A percentile compares a stretch with the other conserved stretches of the same genome.
These are phyloP conservation scores for Globisporangium nunn DNA, from an alignment of 352 stramenopile species.

Conservation along the genomic window DNA sequence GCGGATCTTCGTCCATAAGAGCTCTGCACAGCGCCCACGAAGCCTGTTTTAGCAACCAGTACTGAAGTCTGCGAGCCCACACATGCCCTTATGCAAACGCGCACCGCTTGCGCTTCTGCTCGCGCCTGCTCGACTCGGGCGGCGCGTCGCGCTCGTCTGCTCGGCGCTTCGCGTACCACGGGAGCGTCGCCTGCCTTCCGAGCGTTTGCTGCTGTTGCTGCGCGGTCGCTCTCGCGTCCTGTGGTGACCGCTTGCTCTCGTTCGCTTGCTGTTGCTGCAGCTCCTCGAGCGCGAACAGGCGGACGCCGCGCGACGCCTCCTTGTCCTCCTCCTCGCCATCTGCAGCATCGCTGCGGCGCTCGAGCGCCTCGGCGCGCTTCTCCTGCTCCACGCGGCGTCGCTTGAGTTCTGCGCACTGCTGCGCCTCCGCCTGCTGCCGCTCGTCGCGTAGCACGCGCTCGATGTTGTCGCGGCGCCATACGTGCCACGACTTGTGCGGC, in stretches of 20 bases:
- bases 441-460: slow-evolving; percentile 71
- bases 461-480: slow-evolving; percentile 81
- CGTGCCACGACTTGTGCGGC: slow-evolving; percentile 80
- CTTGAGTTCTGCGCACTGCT: slow-evolving; percentile 21
- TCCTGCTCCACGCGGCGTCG: slow-evolving; percentile 29
- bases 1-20: slow-evolving; percentile 24
- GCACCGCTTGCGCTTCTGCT: slow-evolving; percentile 37
- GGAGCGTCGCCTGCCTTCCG: slow-evolving; percentile 18
- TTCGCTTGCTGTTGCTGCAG: slow-evolving; percentile 15
- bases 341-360: neutral
- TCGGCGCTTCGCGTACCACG: slow-evolving; percentile 32
- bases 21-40: slow-evolving; percentile 15
- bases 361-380: slow-evolving; percentile 25
- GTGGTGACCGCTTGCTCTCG: neutral
- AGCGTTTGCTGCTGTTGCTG: slow-evolving; percentile 23
- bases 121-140: slow-evolving; percentile 7
- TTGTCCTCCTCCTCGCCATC: neutral
- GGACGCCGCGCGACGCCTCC: slow-evolving; percentile 19
- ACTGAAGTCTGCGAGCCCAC: no score
- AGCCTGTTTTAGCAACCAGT: no score
- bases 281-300: slow-evolving; percentile 26
- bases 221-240: neutral
- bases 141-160: slow-evolving; percentile 2
- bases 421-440: slow-evolving; percentile 27
- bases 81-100: neutral